phyloP scores from a whole-genome alignment of 352 stramenopile species.

The Stramenopiles sp. region DNA sequence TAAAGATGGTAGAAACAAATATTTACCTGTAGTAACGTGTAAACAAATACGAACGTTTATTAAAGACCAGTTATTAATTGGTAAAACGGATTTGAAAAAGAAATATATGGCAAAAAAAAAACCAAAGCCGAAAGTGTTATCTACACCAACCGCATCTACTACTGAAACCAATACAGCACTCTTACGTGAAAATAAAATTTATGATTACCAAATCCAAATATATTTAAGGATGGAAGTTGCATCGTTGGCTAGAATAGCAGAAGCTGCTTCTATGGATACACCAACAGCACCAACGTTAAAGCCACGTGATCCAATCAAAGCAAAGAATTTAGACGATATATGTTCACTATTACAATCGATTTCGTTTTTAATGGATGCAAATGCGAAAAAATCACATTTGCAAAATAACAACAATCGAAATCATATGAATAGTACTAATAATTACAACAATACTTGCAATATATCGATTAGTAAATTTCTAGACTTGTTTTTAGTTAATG shows the following conservation, averaged over 20 bases:
- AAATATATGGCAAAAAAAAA: not conserved
- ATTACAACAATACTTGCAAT: not conserved
- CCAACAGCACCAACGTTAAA: not conserved
- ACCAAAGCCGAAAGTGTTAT: no score
- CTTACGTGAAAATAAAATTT: no score
- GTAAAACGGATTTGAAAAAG: not conserved
- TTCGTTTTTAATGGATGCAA: not conserved
- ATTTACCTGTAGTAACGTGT: not conserved
- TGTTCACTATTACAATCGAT: not conserved
- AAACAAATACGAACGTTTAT: not conserved
- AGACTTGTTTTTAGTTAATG: not conserved
- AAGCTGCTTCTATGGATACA: no score
- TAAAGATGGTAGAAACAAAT: not conserved
- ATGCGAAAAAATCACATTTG: not conserved
- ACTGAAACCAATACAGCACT: no score
- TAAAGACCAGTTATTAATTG: not conserved
- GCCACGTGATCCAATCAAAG: not conserved
- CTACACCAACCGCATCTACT: no score
- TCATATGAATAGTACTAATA: no score
- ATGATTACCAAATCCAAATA: not conserved
- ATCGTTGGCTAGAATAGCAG: not conserved
- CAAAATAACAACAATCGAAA: not conserved
- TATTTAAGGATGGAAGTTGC: not conserved
- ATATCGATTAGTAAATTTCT: not conserved
- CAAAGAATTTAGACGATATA: not conserved